Conservation (phyloP, 176 grass and related monocot species). For the Cenchrus americanus region DNA sequence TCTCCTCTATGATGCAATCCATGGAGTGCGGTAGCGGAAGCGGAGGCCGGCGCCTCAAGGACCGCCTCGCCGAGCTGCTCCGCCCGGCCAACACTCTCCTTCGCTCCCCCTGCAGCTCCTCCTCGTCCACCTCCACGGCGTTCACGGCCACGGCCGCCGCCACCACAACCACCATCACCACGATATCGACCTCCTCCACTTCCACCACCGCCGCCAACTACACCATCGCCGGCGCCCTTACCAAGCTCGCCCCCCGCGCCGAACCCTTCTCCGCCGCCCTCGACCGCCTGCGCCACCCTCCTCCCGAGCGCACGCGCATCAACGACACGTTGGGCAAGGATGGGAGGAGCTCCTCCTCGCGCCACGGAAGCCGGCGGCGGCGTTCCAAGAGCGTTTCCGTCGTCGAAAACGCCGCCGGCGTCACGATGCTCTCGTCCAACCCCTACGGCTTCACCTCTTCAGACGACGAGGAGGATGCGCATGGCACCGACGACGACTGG, state of each 20-base stretch:
- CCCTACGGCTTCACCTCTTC: conserved; percentile 72
- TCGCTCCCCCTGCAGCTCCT: conserved; percentile 62
- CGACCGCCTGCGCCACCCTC: conserved; percentile 27
- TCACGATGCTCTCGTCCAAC: conserved; percentile 45
- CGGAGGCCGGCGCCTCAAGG: conserved; percentile 50
- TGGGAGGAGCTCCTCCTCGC: not conserved
- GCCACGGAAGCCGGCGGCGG: not conserved
- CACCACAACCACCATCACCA: not conserved
- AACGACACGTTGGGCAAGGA: not conserved
- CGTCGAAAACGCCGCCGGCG: not conserved
- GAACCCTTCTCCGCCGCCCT: conserved; percentile 35
- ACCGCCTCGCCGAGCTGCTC: conserved; percentile 65
- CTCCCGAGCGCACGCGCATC: not conserved
- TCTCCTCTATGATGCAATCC: conserved; percentile 16
- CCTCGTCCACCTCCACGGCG: conserved; percentile 42
- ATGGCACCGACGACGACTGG: not conserved
- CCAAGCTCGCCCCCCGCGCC: too few relatives aligned
- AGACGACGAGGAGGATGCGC: conserved; percentile 21
- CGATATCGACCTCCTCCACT: conserved; percentile 17
- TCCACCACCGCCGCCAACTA: conserved; percentile 4
- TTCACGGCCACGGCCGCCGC: conserved; percentile 17
- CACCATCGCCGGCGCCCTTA: not conserved
- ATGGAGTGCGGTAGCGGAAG: conserved; percentile 31
- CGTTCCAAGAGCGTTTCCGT: conserved; percentile 12
- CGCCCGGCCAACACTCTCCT: conserved; percentile 48